Conservation (phyloP, 177 flowering plant species). For the Vitis hybrid region DNA sequence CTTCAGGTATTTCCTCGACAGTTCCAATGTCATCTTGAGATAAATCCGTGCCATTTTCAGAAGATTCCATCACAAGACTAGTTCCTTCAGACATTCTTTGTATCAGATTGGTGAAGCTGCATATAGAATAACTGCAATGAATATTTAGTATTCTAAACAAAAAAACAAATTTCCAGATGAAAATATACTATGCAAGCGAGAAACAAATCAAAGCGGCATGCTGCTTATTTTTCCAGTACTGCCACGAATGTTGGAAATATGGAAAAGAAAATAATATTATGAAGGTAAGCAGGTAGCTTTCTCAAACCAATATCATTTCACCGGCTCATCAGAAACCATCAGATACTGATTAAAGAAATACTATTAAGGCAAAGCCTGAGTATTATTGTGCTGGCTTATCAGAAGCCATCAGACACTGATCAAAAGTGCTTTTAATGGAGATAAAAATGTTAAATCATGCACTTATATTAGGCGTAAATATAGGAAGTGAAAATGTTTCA, state of each 20-base stretch:
- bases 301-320: too few species aligned
- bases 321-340: too few species aligned
- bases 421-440: too few species aligned
- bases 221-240: background rate
- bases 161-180: slow-evolving; percentile 3
- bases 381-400: too few species aligned
- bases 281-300: too few species aligned
- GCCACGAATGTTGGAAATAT: background rate
- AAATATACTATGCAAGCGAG: background rate
- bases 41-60: slow-evolving; percentile 69
- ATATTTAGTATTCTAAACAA: background rate
- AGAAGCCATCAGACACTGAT: too few species aligned
- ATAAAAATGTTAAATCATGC: too few species aligned
- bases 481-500: too few species aligned
- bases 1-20: slow-evolving; percentile 66
- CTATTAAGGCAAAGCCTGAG: too few species aligned
- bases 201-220: background rate
- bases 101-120: slow-evolving; percentile 10
- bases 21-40: slow-evolving; percentile 63
- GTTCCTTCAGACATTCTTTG: slow-evolving; percentile 49
- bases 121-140: slow-evolving; percentile 25
- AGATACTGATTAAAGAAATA: too few species aligned
- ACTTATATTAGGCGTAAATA: too few species aligned
- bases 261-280: background rate
- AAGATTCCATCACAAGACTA: slow-evolving; percentile 44